Evolutionary conservation across 345 rosid genomes (phyloP).

Genomic region (Tarenaya hassleriana): DNA sequence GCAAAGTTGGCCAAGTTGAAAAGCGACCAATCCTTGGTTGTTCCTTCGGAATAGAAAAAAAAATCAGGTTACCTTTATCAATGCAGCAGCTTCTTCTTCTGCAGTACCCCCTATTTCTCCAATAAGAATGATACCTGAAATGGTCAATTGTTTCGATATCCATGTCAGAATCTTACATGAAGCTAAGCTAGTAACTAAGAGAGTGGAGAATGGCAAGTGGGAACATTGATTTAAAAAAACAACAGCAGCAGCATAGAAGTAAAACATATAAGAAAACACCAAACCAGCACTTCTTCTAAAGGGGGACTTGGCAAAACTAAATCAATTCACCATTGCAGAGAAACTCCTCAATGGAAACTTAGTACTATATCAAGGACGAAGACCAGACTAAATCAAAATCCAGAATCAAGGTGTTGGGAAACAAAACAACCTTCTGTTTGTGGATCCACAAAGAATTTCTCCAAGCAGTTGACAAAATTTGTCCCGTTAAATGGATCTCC

Average conservation of each 20-base stretch:
- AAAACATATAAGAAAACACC: not conserved
- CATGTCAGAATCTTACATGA: not conserved
- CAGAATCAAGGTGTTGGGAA: constrained; percentile 6
- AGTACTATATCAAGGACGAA: no score
- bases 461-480: constrained; percentile 77
- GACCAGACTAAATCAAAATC: no score
- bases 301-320: not conserved
- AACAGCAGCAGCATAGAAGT: not conserved
- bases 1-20: not conserved
- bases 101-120: constrained; percentile 99
- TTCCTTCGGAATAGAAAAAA: not conserved
- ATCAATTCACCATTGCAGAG: no score
- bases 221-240: not conserved
- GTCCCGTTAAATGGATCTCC: constrained; percentile 95
- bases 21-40: not conserved
- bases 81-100: constrained; percentile 93
- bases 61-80: constrained; percentile 52
- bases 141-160: not conserved
- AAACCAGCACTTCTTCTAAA: not conserved
- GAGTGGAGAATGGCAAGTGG: not conserved
- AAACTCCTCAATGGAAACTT: not conserved
- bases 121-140: constrained; percentile 76
- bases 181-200: constrained; percentile 4
- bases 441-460: constrained; percentile 69
- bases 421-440: constrained; percentile 72